phyloP scores from a whole-genome alignment of 2,329 filamentous ascomycete genomes.

The Fusarium longipes region DNA sequence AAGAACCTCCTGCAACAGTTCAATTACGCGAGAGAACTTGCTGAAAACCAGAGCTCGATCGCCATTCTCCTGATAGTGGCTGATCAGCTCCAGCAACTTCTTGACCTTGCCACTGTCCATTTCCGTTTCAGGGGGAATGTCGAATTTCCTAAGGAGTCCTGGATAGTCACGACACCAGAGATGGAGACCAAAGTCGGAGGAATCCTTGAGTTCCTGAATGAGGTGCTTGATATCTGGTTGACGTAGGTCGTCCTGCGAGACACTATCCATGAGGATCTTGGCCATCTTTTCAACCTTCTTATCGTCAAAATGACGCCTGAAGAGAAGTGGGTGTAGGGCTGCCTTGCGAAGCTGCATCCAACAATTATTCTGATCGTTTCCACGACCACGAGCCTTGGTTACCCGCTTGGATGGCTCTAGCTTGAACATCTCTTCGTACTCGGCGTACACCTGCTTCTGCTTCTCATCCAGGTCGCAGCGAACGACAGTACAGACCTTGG shows the following conservation, averaged over 20 bases:
- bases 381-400: conserved; percentile 61
- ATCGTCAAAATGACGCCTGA: conserved; percentile 83
- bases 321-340: conserved; percentile 90
- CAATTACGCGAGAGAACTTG: conserved; percentile 90
- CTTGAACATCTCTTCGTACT: conserved; percentile 72
- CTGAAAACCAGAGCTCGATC: conserved; percentile 92
- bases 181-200: conserved; percentile 74
- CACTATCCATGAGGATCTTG: conserved; percentile 77
- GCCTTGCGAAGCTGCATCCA: conserved; percentile 94
- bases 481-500: conserved; percentile 81
- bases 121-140: conserved; percentile 65
- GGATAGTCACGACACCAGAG: conserved; percentile 71
- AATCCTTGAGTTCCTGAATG: conserved; percentile 65
- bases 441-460: conserved; percentile 79
- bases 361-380: conserved; percentile 72
- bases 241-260: conserved; percentile 65
- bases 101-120: conserved; percentile 84
- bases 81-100: conserved; percentile 79
- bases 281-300: conserved; percentile 80
- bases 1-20: conserved; percentile 87
- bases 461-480: conserved; percentile 81
- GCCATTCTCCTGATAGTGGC: conserved; percentile 78
- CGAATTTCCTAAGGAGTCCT: conserved; percentile 62
- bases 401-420: conserved; percentile 65
- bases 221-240: conserved; percentile 65